A percentile compares a stretch with the other conserved stretches of the same genome.
Evolutionary conservation across 2,329 filamentous ascomycete genomes (phyloP).

Genomic region (Cladosporium sp.): DNA sequence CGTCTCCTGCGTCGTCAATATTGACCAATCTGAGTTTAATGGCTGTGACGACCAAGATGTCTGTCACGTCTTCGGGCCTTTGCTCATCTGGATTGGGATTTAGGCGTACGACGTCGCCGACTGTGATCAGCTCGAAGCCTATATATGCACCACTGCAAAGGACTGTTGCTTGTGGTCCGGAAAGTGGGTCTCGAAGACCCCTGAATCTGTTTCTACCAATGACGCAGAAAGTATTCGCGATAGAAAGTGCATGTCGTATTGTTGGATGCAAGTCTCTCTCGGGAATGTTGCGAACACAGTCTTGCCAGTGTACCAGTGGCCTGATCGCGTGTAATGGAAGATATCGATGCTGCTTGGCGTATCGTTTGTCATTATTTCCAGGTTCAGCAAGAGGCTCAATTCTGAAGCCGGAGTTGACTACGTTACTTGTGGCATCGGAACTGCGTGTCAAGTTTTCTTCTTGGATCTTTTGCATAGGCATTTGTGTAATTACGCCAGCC

Average conservation of each 20-base stretch:
- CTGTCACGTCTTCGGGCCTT: conserved; percentile 35
- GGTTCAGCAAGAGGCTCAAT: conserved; percentile 55
- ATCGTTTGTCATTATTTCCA: conserved; percentile 42
- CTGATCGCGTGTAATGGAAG: conserved; percentile 51
- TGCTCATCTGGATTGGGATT: conserved; percentile 21
- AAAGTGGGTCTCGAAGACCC: conserved; percentile 36
- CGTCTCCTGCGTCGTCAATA: conserved; percentile 44
- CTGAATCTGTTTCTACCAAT: conserved; percentile 50
- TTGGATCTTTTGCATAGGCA: conserved; percentile 39
- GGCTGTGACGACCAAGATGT: conserved; percentile 51
- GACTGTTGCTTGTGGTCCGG: conserved; percentile 50
- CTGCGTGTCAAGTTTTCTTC: conserved; percentile 45
- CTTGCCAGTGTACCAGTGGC: conserved; percentile 52
- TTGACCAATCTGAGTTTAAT: conserved; percentile 49
- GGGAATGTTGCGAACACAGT: conserved; percentile 42
- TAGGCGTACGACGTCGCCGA: conserved; percentile 54
- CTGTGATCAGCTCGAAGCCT: conserved; percentile 51
- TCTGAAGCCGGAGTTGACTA: conserved; percentile 53
- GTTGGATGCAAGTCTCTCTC: conserved; percentile 49
- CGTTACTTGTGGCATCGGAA: conserved; percentile 35
- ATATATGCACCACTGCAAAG: conserved; percentile 52
- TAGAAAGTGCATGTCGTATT: conserved; percentile 50
- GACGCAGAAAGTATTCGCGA: conserved; percentile 51
- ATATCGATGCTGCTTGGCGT: conserved; percentile 53
- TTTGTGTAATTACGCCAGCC: conserved; percentile 53